Evolutionary conservation across 306 rosid genomes (phyloP).

Genomic region (Quercus agrifolia): DNA sequence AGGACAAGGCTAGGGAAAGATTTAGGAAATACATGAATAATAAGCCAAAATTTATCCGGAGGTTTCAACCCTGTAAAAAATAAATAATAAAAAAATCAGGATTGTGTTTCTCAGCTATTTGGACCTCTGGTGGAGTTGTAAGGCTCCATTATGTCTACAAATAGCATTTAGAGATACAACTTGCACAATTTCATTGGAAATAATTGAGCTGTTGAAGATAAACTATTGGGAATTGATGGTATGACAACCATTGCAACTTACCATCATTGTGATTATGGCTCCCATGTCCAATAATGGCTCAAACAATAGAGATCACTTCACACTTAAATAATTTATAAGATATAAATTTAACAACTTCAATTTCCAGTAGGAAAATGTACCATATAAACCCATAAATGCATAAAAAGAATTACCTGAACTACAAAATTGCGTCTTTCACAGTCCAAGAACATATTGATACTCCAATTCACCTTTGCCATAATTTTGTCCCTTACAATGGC

Average conservation of each 20-base stretch:
- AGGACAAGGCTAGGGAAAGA: too few species aligned
- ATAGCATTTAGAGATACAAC: background rate
- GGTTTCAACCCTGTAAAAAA: background rate
- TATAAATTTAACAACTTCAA: background rate
- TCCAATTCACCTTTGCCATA: conserved; percentile 60
- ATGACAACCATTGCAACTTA: background rate
- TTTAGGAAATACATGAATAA: background rate
- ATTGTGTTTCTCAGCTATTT: background rate
- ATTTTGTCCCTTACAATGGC: conserved; percentile 75
- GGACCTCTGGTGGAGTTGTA: background rate
- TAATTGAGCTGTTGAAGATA: background rate
- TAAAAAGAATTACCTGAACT: conserved; percentile 54
- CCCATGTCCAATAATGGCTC: background rate
- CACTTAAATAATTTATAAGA: background rate
- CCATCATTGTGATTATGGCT: background rate
- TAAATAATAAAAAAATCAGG: background rate
- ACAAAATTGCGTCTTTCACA: conserved; percentile 95
- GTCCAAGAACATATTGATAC: conserved; percentile 74
- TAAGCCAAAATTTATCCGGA: background rate
- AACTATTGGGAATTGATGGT: background rate
- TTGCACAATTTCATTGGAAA: background rate
- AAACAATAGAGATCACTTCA: background rate
- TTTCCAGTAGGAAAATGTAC: background rate
- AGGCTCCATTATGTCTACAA: background rate
- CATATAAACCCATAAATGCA: background rate